Conservation (phyloP, 495 filamentous ascomycete genomes). For the Acidiella bohemica region DNA sequence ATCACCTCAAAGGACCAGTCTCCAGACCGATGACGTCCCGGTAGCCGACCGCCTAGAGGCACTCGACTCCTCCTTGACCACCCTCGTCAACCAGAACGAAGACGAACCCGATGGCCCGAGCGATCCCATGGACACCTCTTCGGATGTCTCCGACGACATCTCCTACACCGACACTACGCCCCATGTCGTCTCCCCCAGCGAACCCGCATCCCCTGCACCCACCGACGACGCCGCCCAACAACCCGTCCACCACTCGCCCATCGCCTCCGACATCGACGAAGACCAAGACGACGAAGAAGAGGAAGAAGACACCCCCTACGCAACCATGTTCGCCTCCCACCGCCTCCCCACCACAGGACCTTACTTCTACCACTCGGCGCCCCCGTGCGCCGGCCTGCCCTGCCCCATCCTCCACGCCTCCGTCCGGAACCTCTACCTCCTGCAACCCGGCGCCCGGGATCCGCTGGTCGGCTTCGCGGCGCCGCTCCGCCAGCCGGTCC, state of each 20-base stretch:
- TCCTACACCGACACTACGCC: too few species aligned
- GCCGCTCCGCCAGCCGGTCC: conserved; percentile 34
- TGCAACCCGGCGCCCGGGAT: conserved; percentile 16
- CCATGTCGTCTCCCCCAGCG: too few species aligned
- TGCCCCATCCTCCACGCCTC: conserved; percentile 22
- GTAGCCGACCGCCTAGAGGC: too few species aligned
- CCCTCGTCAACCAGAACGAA: too few species aligned
- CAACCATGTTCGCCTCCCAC: conserved; percentile 4
- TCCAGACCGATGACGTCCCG: too few species aligned
- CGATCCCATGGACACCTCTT: too few species aligned
- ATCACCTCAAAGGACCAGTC: too few species aligned
- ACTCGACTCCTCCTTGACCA: too few species aligned
- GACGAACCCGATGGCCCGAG: too few species aligned
- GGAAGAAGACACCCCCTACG: conserved; percentile 17
- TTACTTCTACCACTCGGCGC: conserved; percentile 8
- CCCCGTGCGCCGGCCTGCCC: conserved; percentile 12
- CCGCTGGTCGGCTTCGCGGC: conserved; percentile 17
- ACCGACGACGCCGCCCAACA: background rate
- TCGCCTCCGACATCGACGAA: conserved; percentile 11
- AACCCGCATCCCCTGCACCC: too few species aligned
- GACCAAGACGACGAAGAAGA: conserved; percentile 17
- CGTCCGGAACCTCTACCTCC: conserved; percentile 22
- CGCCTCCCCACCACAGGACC: conserved; percentile 12
- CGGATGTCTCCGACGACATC: too few species aligned
- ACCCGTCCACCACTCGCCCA: background rate